phyloP scores from a whole-genome alignment of 2,329 filamentous ascomycete genomes.

The Paracorniculantispora psalliotae region DNA sequence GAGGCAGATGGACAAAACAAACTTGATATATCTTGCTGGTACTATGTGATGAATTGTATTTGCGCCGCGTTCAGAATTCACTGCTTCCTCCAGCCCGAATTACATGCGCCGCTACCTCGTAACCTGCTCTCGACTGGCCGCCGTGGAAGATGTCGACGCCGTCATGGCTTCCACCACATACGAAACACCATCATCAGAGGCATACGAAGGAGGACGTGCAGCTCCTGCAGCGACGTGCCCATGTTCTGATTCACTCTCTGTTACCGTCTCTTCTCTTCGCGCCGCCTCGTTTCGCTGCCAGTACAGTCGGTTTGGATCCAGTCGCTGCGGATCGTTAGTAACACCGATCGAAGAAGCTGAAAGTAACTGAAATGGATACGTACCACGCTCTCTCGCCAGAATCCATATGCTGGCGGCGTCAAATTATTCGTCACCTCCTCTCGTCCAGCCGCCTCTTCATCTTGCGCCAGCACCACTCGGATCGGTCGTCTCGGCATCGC shows the following conservation, averaged over 20 bases:
- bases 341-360: not conserved
- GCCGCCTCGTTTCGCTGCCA: conserved; percentile 63
- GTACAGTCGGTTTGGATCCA: conserved; percentile 75
- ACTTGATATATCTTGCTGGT: too few relatives aligned
- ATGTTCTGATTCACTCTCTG: conserved; percentile 18
- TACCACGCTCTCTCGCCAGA: conserved; percentile 80
- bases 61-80: too few relatives aligned
- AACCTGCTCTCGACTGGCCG: not conserved
- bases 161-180: conserved; percentile 67
- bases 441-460: conserved; percentile 62
- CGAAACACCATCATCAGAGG: conserved; percentile 67
- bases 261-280: conserved; percentile 15
- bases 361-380: conserved; percentile 30
- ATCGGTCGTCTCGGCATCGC: conserved; percentile 69
- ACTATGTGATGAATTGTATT: not conserved
- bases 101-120: not conserved
- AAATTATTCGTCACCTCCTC: conserved; percentile 51
- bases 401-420: conserved; percentile 77
- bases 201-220: conserved; percentile 66
- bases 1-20: too few relatives aligned
- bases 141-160: conserved; percentile 34
- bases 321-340: conserved; percentile 45
- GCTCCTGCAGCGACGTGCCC: conserved; percentile 20
- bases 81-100: too few relatives aligned
- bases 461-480: conserved; percentile 66